Evolutionary conservation across 2,329 filamentous ascomycete genomes (phyloP).

Genomic region (Kalmusia sp.): DNA sequence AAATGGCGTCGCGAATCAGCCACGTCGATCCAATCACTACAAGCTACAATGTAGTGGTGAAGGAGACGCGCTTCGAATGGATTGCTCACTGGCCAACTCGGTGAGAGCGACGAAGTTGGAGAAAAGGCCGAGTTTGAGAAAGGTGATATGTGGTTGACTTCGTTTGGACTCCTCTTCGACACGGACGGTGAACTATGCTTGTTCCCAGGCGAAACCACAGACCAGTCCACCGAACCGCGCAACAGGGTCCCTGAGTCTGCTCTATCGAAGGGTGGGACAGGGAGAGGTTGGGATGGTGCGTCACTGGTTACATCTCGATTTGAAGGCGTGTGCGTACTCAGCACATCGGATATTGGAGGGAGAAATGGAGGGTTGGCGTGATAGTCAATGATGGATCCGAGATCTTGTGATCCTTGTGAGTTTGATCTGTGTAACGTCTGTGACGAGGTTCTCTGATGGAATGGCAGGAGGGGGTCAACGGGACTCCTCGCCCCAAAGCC

Average conservation of each 20-base stretch:
- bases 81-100: conserved; percentile 33
- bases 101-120: conserved; percentile 24
- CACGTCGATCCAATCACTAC: conserved; percentile 38
- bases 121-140: conserved; percentile 35
- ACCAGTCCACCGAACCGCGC: conserved; percentile 4
- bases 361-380: conserved; percentile 14
- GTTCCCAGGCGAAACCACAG: not conserved
- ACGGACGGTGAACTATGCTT: conserved; percentile 7
- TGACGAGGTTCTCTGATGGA: conserved; percentile 15
- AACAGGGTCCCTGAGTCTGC: not conserved
- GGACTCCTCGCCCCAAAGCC: conserved; percentile 8
- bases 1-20: conserved; percentile 45
- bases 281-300: not conserved
- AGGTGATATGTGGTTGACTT: conserved; percentile 19
- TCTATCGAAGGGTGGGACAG: not conserved
- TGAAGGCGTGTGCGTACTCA: conserved; percentile 6
- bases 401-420: conserved; percentile 13
- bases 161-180: conserved; percentile 7
- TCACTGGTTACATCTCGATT: not conserved
- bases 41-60: conserved; percentile 39
- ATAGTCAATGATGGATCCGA: conserved; percentile 14
- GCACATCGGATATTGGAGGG: conserved; percentile 26
- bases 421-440: conserved; percentile 8
- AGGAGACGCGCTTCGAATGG: conserved; percentile 33
- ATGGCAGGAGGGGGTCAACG: conserved; percentile 13